Percentiles rank a stretch among this genome's conserved stretches.
Conservation (phyloP, 2,329 filamentous ascomycete species). For the Penicillium crustosum region DNA sequence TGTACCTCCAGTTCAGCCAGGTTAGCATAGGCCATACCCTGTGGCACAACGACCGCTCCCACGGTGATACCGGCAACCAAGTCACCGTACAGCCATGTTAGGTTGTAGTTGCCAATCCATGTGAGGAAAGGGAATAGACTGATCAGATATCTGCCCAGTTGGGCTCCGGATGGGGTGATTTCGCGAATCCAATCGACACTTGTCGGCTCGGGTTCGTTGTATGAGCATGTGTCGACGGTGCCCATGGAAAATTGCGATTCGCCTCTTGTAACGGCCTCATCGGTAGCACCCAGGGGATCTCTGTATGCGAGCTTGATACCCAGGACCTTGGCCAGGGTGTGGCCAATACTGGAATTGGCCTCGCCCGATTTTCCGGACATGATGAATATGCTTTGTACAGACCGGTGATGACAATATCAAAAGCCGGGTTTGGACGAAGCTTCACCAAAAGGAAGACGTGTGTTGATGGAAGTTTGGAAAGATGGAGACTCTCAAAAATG, state of each 20-base stretch:
- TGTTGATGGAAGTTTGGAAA: not conserved
- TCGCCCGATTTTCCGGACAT: not conserved
- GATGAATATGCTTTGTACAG: slow-evolving; percentile 1
- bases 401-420: slow-evolving; percentile 3
- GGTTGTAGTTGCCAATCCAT: slow-evolving; percentile 90
- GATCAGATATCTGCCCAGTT: slow-evolving; percentile 61
- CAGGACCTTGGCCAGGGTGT: slow-evolving; percentile 72
- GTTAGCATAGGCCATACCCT: slow-evolving; percentile 92
- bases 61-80: slow-evolving; percentile 81
- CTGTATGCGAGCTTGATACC: slow-evolving; percentile 77
- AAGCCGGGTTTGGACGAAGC: slow-evolving; percentile 3
- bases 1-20: slow-evolving; percentile 77
- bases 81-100: slow-evolving; percentile 85
- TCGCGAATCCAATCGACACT: slow-evolving; percentile 69
- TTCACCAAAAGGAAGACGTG: not conserved
- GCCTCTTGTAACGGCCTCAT: slow-evolving; percentile 68
- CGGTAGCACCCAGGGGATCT: slow-evolving; percentile 52
- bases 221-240: slow-evolving; percentile 75
- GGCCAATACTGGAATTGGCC: slow-evolving; percentile 61
- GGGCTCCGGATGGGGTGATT: slow-evolving; percentile 58
- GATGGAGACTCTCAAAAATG: not conserved
- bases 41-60: slow-evolving; percentile 83
- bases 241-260: slow-evolving; percentile 76
- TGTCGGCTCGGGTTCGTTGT: slow-evolving; percentile 79
- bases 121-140: slow-evolving; percentile 81